Percentiles rank a stretch among this genome's conserved stretches.
These are phyloP conservation scores for Cyclostephanos invisitatus DNA, from an alignment of 108 stramenopile genomes.

Conservation along the genomic window DNA sequence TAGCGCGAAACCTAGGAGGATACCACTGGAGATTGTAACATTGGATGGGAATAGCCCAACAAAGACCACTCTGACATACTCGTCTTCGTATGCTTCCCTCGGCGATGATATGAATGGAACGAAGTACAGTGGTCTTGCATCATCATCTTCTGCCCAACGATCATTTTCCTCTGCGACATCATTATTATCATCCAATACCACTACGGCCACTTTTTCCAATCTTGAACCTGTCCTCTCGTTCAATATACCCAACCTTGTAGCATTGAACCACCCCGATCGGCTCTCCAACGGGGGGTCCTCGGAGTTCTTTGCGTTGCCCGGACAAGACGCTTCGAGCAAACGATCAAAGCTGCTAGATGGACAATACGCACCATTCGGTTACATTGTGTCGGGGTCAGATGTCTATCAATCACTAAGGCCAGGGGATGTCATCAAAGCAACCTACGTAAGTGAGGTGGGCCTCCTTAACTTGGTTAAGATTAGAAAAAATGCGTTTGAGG, in stretches of 20 bases:
- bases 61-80: conserved; percentile 55
- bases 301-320: conserved; percentile 73
- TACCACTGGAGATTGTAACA: conserved; percentile 83
- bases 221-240: conserved; percentile 74
- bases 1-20: conserved; percentile 68
- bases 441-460: conserved; percentile 76
- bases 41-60: conserved; percentile 58
- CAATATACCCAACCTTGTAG: conserved; percentile 75
- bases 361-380: conserved; percentile 85
- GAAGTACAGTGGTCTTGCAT: conserved; percentile 41
- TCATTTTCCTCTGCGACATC: conserved; percentile 51
- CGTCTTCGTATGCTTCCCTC: conserved; percentile 52
- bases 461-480: conserved; percentile 79
- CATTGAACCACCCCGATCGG: conserved; percentile 80
- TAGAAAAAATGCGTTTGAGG: conserved; percentile 53
- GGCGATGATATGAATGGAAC: conserved; percentile 38
- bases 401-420: conserved; percentile 64
- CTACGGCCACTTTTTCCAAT: conserved; percentile 23
- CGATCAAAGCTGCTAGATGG: conserved; percentile 64
- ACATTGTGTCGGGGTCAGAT: conserved; percentile 71
- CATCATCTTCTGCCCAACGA: conserved; percentile 49
- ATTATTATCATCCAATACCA: conserved; percentile 38
- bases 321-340: conserved; percentile 47
- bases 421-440: conserved; percentile 77
- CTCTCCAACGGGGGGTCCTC: conserved; percentile 76